A percentile compares a stretch with the other conserved stretches of the same genome.
Evolutionary conservation across 2,329 filamentous ascomycete genomes (phyloP).

Genomic region (Fusarium palustre): DNA sequence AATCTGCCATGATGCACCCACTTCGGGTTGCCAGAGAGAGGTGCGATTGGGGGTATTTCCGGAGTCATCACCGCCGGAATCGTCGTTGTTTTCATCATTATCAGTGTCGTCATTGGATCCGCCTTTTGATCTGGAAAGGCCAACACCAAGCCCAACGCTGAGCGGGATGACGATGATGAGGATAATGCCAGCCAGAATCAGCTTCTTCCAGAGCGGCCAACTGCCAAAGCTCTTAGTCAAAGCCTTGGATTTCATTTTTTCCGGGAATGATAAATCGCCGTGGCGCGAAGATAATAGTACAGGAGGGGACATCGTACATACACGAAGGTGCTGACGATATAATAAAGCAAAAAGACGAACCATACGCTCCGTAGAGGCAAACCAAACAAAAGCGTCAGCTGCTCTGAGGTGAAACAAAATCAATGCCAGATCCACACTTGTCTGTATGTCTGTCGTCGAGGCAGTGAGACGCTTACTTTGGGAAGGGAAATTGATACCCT

Average conservation of each 20-base stretch:
- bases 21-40: slow-evolving; percentile 63
- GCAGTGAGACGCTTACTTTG: background rate
- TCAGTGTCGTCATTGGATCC: background rate
- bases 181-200: background rate
- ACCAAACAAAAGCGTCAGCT: background rate
- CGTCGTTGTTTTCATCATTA: background rate
- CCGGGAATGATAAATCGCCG: background rate
- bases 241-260: background rate
- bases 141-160: background rate
- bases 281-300: background rate
- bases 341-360: background rate
- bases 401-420: background rate
- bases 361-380: no score
- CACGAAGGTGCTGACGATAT: background rate
- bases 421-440: background rate
- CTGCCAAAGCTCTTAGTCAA: background rate
- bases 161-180: slow-evolving; percentile 1
- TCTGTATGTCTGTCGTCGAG: background rate
- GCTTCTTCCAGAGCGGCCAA: slow-evolving; percentile 1
- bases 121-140: background rate
- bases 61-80: background rate
- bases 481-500: background rate
- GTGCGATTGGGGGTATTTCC: slow-evolving; percentile 18
- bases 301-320: background rate
- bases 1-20: slow-evolving; percentile 70